These are phyloP conservation scores for Metschnikowia matae DNA, from an alignment of 805 yeast genomes.

Conservation along the genomic window DNA sequence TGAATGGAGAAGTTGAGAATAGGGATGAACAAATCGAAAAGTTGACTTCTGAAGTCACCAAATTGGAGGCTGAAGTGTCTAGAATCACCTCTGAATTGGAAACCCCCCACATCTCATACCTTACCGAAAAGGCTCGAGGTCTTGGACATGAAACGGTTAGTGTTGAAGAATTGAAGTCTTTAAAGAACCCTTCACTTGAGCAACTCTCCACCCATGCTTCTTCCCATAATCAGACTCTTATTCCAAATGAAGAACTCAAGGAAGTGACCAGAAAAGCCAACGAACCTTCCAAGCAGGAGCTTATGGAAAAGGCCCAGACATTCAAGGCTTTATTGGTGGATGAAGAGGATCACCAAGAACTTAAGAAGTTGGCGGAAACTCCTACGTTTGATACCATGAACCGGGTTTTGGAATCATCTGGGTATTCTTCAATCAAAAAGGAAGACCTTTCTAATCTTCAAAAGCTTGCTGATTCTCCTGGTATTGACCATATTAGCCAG, in stretches of 20 bases:
- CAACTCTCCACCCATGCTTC: constrained; percentile 7
- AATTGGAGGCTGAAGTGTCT: not conserved
- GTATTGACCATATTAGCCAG: constrained; percentile 15
- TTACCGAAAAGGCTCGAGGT: constrained; percentile 6
- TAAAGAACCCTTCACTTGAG: constrained; percentile 16
- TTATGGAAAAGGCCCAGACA: constrained; percentile 5
- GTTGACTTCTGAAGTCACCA: not conserved
- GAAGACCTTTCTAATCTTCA: constrained; percentile 16
- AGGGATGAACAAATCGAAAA: not conserved
- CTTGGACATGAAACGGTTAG: constrained; percentile 6
- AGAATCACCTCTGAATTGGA: not conserved
- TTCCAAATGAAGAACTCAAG: constrained; percentile 3
- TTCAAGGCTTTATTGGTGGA: constrained; percentile 5
- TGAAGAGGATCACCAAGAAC: constrained; percentile 1
- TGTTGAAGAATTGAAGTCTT: constrained; percentile 3
- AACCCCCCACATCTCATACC: not conserved
- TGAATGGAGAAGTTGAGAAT: not conserved
- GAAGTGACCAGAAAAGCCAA: constrained; percentile 7
- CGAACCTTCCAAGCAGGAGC: constrained; percentile 16
- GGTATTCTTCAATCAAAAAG: constrained; percentile 9
- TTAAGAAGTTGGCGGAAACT: constrained; percentile 25
- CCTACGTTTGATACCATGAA: constrained; percentile 24
- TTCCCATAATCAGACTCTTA: not conserved
- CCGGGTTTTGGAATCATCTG: constrained; percentile 12
- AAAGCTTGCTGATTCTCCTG: constrained; percentile 30